Percentiles rank a stretch among this genome's conserved stretches.
These are phyloP conservation scores for Trichoderma sp. DNA, from an alignment of 2,329 filamentous ascomycete species.

Conservation along the genomic window DNA sequence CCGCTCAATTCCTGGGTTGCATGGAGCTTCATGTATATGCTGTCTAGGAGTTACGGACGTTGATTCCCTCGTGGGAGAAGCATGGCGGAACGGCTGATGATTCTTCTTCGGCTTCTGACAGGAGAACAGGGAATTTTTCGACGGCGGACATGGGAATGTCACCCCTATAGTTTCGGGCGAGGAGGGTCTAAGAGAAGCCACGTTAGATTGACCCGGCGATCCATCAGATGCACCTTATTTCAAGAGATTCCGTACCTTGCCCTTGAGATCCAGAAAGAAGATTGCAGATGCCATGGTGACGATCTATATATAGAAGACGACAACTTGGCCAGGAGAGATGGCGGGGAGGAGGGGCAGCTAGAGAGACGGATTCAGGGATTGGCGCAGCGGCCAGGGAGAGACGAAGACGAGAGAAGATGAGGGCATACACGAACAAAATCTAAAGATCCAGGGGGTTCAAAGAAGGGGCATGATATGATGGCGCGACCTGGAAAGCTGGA, in stretches of 20 bases:
- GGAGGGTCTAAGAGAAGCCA: slow-evolving; percentile 69
- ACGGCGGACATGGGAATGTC: slow-evolving; percentile 99
- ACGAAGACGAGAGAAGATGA: background rate
- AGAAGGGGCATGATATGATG: slow-evolving; percentile 18
- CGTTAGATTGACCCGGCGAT: background rate
- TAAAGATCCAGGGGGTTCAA: background rate
- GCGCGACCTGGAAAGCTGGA: slow-evolving; percentile 11
- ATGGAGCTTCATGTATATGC: slow-evolving; percentile 6
- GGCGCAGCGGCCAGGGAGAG: slow-evolving; percentile 27
- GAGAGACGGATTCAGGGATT: slow-evolving; percentile 23
- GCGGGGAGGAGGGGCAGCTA: slow-evolving; percentile 27
- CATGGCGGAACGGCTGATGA: slow-evolving; percentile 95
- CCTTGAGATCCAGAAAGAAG: slow-evolving; percentile 99
- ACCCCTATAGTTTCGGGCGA: slow-evolving; percentile 96
- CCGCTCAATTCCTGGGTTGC: background rate
- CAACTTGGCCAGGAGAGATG: slow-evolving; percentile 28
- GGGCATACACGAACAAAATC: background rate
- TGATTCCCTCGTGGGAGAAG: slow-evolving; percentile 98
- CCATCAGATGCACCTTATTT: background rate
- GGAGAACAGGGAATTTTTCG: slow-evolving; percentile 92
- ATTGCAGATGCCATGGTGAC: slow-evolving; percentile 87
- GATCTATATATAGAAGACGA: slow-evolving; percentile 23
- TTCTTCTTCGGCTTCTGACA: slow-evolving; percentile 98
- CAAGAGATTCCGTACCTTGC: slow-evolving; percentile 73
- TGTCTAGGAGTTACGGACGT: slow-evolving; percentile 57